These are phyloP conservation scores for Lecanicillium sp. DNA, from an alignment of 2,329 filamentous ascomycete species.

Conservation along the genomic window DNA sequence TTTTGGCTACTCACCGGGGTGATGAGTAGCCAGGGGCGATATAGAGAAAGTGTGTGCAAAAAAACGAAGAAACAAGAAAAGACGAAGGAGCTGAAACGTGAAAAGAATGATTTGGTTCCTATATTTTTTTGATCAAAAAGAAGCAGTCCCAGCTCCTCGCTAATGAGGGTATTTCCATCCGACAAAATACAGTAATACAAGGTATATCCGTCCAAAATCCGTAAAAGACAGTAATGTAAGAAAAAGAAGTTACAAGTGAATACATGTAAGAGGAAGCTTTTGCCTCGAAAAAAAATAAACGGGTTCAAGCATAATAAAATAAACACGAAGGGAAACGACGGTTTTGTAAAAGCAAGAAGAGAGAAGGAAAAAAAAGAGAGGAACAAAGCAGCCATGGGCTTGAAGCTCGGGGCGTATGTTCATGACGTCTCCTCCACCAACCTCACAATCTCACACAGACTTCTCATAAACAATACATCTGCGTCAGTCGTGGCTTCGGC, in stretches of 20 bases:
- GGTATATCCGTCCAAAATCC: neutral
- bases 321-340: neutral
- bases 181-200: neutral
- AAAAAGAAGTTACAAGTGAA: neutral
- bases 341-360: neutral
- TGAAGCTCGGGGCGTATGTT: neutral
- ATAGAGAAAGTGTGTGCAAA: no score
- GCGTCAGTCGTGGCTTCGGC: slow-evolving; percentile 24
- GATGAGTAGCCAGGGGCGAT: no score
- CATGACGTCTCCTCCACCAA: slow-evolving; percentile 27
- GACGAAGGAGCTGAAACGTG: neutral
- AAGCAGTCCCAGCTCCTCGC: neutral
- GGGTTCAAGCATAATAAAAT: neutral
- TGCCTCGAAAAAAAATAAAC: no score
- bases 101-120: no score
- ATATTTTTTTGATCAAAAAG: neutral
- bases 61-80: neutral
- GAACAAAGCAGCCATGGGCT: neutral
- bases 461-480: slow-evolving; percentile 34
- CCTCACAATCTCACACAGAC: slow-evolving; percentile 38
- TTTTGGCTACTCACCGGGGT: neutral
- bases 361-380: neutral
- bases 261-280: neutral
- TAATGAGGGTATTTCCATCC: slow-evolving; percentile 4
- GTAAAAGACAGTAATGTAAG: neutral